Evolutionary conservation across 345 rosid species (phyloP).

Genomic region (Brassica juncea): DNA sequence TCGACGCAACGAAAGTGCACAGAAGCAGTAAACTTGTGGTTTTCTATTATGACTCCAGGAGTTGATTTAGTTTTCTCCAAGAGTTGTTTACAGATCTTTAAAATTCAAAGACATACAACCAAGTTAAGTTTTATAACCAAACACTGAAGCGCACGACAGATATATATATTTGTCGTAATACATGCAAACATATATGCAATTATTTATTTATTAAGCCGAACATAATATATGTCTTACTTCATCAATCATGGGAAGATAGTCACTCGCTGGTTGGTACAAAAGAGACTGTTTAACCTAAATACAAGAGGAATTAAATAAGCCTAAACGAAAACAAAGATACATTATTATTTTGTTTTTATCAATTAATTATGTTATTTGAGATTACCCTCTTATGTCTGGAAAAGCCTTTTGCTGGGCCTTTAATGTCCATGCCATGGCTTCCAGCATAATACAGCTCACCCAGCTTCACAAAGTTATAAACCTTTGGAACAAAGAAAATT

Average conservation of each 20-base stretch:
- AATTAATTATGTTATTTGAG: constrained; percentile 13
- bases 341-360: constrained; percentile 47
- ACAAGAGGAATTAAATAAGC: constrained; percentile 20
- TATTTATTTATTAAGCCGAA: background rate
- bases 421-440: constrained; percentile 99
- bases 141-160: background rate
- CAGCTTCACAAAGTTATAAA: constrained; percentile 76
- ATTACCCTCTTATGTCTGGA: constrained; percentile 54
- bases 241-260: constrained; percentile 78
- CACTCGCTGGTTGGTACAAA: constrained; percentile 79
- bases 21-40: constrained; percentile 86
- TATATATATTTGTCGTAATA: constrained; percentile 11
- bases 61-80: constrained; percentile 70
- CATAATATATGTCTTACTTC: constrained; percentile 50
- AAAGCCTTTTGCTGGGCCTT: constrained; percentile 70
- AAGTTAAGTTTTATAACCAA: background rate
- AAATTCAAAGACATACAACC: background rate
- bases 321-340: constrained; percentile 16
- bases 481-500: constrained; percentile 42
- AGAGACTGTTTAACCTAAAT: constrained; percentile 56
- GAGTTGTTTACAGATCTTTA: constrained; percentile 58
- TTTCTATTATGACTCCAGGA: constrained; percentile 77
- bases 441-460: constrained; percentile 95
- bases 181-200: background rate
- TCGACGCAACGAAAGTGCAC: constrained; percentile 90